Evolutionary conservation across 176 grass and related monocot species (phyloP).

Genomic region (Ensete glaucum): DNA sequence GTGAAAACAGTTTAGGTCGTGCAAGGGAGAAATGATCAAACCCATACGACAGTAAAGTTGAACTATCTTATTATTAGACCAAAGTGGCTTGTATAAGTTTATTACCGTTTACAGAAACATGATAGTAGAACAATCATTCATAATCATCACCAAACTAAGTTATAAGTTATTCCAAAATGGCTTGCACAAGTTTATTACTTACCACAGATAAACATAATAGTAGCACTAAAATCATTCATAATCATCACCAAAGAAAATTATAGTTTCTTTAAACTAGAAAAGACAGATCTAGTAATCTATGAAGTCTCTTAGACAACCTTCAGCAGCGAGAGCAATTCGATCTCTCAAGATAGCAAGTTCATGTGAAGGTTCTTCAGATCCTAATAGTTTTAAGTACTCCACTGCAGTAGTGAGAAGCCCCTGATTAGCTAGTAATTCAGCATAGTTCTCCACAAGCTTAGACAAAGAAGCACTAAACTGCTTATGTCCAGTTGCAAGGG

Average conservation of each 20-base stretch:
- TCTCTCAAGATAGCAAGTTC: conserved; percentile 90
- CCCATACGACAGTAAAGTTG: too few species aligned
- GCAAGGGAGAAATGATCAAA: too few species aligned
- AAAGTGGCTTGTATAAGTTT: too few species aligned
- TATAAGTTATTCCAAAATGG: not conserved
- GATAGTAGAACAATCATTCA: too few species aligned
- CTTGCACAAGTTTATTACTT: not conserved
- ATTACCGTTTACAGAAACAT: too few species aligned
- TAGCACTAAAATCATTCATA: not conserved
- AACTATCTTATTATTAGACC: too few species aligned
- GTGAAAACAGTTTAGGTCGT: too few species aligned
- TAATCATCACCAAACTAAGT: too few species aligned
- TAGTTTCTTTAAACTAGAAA: not conserved
- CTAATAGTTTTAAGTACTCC: conserved; percentile 92
- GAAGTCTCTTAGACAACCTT: conserved; percentile 22
- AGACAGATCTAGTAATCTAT: not conserved
- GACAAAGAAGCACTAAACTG: conserved; percentile 71
- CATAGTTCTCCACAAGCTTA: conserved; percentile 95
- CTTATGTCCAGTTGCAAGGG: conserved; percentile 84
- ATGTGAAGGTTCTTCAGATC: conserved; percentile 77
- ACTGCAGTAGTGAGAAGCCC: conserved; percentile 94
- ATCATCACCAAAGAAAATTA: not conserved
- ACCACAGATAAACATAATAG: not conserved
- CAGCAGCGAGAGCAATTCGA: conserved; percentile 61
- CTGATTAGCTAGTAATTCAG: conserved; percentile 89